phyloP scores from a whole-genome alignment of 192 early-diverging fungal species.

The Chytriomyces hyalinus region DNA sequence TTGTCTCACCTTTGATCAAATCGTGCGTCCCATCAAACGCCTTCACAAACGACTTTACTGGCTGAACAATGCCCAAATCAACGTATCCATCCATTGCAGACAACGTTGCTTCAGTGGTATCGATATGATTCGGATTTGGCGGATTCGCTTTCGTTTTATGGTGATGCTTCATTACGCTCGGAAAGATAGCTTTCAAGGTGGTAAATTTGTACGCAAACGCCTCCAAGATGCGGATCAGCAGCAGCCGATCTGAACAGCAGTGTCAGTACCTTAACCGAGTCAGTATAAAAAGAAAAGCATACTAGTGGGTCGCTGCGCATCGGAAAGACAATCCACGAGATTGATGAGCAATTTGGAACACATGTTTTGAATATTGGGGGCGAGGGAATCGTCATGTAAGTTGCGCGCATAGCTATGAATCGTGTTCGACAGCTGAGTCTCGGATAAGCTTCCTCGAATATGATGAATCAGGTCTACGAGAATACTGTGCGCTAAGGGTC shows the following conservation, averaged over 20 bases:
- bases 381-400: slow-evolving; percentile 89
- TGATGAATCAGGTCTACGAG: slow-evolving; percentile 96
- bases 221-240: slow-evolving; percentile 75
- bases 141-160: slow-evolving; percentile 18
- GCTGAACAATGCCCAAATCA: slow-evolving; percentile 63
- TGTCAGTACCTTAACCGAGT: slow-evolving; percentile 12
- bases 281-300: slow-evolving; percentile 16
- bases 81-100: slow-evolving; percentile 54
- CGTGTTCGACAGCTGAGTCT: slow-evolving; percentile 77
- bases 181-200: slow-evolving; percentile 69
- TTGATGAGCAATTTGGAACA: slow-evolving; percentile 92
- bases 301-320: slow-evolving; percentile 22
- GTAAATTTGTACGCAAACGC: slow-evolving; percentile 82
- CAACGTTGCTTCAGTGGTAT: slow-evolving; percentile 10
- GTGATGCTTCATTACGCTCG: slow-evolving; percentile 54
- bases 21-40: slow-evolving; percentile 65
- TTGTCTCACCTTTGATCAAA: slow-evolving; percentile 69
- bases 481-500: slow-evolving; percentile 92
- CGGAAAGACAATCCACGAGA: slow-evolving; percentile 72
- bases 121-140: slow-evolving; percentile 24
- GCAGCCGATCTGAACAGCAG: slow-evolving; percentile 33
- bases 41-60: slow-evolving; percentile 51
- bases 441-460: slow-evolving; percentile 83
- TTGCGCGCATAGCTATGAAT: slow-evolving; percentile 92
- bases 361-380: slow-evolving; percentile 95